phyloP scores from a whole-genome alignment of 331 rosid genomes.

The Malus hybrid region DNA sequence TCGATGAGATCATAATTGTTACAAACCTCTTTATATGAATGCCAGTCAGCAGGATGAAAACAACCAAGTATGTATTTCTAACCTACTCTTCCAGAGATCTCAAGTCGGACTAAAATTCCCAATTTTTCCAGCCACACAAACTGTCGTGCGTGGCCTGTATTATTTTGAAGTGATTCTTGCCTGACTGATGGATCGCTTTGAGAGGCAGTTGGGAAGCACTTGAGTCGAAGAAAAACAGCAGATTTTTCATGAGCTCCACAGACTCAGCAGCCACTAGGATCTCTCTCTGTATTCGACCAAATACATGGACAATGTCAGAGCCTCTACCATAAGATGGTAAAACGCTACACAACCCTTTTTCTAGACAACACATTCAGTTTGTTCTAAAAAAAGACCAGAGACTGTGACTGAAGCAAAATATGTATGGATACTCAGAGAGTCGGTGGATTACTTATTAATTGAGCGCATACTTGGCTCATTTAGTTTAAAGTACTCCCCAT shows the following conservation, averaged over 20 bases:
- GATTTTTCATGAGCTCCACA: slow-evolving; percentile 48
- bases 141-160: neutral
- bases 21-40: no score
- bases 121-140: neutral
- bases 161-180: slow-evolving; percentile 16
- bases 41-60: no score
- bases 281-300: slow-evolving; percentile 54
- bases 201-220: slow-evolving; percentile 63
- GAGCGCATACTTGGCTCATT: neutral
- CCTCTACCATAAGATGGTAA: neutral
- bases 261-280: slow-evolving; percentile 59
- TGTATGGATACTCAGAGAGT: neutral
- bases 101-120: neutral
- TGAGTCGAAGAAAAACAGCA: slow-evolving; percentile 59
- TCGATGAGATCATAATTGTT: no score
- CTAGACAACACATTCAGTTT: neutral
- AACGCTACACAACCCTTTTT: neutral
- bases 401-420: neutral
- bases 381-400: neutral
- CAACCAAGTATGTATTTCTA: no score
- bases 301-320: neutral
- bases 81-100: neutral
- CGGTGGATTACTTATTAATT: neutral
- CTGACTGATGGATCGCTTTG: slow-evolving; percentile 47
- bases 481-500: neutral